Evolutionary conservation across 441 rosid genomes (phyloP).

Genomic region (Aleurites moluccanus): DNA sequence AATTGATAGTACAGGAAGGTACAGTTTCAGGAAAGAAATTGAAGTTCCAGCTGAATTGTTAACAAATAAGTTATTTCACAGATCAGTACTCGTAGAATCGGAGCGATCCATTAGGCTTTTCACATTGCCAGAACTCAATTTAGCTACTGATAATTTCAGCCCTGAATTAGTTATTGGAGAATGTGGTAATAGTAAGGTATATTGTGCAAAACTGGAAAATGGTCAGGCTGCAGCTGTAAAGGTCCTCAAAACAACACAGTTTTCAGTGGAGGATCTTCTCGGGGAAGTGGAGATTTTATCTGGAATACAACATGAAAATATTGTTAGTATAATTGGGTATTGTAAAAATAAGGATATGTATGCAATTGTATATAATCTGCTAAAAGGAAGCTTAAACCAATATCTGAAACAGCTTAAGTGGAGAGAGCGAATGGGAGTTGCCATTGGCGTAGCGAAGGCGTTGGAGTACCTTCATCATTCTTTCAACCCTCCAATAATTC

Average conservation of each 20-base stretch:
- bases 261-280: conserved; percentile 33
- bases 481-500: conserved; percentile 44
- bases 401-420: conserved; percentile 30
- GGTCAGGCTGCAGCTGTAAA: conserved; percentile 41
- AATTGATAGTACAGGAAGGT: neutral
- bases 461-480: conserved; percentile 41
- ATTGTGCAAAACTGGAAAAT: conserved; percentile 25
- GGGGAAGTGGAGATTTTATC: conserved; percentile 38
- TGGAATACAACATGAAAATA: conserved; percentile 29
- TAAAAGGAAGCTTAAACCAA: conserved; percentile 36
- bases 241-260: conserved; percentile 28
- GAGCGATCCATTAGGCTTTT: conserved; percentile 23
- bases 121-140: conserved; percentile 28
- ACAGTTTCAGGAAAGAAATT: conserved; percentile 8
- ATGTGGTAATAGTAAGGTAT: conserved; percentile 37
- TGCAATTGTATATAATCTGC: conserved; percentile 38
- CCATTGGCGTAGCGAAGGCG: conserved; percentile 44
- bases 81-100: conserved; percentile 12
- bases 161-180: conserved; percentile 36
- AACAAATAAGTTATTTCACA: conserved; percentile 20
- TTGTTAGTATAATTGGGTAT: conserved; percentile 36
- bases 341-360: conserved; percentile 27
- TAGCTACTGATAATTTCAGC: conserved; percentile 32
- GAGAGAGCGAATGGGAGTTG: conserved; percentile 36
- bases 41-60: conserved; percentile 17